These are phyloP conservation scores for Jaltomata sinuosa DNA, from an alignment of 257 asterid genomes.

Conservation along the genomic window DNA sequence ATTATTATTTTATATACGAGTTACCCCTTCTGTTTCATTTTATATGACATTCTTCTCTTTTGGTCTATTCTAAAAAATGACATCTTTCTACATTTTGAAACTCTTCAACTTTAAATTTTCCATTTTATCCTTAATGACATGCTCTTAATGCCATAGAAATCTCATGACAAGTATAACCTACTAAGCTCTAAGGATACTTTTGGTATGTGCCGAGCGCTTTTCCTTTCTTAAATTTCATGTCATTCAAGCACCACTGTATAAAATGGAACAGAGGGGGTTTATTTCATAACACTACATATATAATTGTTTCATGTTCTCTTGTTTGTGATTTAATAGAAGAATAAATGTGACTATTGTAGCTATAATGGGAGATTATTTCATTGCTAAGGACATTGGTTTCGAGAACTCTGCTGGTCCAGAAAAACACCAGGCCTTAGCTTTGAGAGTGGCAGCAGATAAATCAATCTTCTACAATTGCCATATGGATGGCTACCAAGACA, in stretches of 20 bases:
- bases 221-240: not conserved
- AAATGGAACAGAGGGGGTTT: not conserved
- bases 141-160: not conserved
- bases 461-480: conserved; percentile 60
- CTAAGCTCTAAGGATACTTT: not conserved
- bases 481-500: conserved; percentile 80
- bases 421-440: conserved; percentile 78
- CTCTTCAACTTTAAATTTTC: not conserved
- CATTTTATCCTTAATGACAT: not conserved
- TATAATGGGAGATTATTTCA: conserved; percentile 60
- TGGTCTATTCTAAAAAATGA: not conserved
- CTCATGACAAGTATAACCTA: not conserved
- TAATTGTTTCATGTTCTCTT: not conserved
- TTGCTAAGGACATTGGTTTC: conserved; percentile 65
- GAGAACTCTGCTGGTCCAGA: conserved; percentile 74
- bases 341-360: conserved; percentile 26
- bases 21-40: not conserved
- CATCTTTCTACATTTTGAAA: not conserved
- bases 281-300: not conserved
- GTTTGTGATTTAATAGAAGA: not conserved
- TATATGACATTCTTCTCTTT: not conserved
- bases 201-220: not conserved
- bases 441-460: conserved; percentile 64
- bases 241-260: not conserved
- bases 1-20: not conserved